A percentile compares a stretch with the other conserved stretches of the same genome.
phyloP scores from a whole-genome alignment of 352 stramenopile genomes.

The Pythium sp. region DNA sequence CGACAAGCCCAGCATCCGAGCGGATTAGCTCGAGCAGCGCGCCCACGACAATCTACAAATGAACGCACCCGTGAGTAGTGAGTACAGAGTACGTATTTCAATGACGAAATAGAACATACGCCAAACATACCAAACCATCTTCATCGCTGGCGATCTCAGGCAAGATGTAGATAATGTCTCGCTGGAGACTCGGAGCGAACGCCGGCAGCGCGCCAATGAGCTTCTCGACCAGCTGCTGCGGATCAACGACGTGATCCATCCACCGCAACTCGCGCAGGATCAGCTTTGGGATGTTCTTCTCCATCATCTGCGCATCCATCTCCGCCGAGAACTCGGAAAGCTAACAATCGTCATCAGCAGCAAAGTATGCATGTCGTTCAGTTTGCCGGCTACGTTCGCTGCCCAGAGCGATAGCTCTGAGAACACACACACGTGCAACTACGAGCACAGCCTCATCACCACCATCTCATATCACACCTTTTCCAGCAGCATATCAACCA shows the following conservation, averaged over 20 bases:
- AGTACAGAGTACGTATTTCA: not conserved
- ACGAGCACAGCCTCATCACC: too few species aligned
- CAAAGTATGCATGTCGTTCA: not conserved
- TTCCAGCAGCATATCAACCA: slow-evolving; percentile 54
- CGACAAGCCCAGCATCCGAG: slow-evolving; percentile 42
- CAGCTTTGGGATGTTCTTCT: slow-evolving; percentile 55
- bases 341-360: slow-evolving; percentile 9
- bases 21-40: slow-evolving; percentile 53
- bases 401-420: not conserved
- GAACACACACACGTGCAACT: not conserved
- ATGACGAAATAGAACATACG: not conserved
- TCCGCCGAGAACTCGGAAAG: slow-evolving; percentile 43
- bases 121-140: slow-evolving; percentile 26
- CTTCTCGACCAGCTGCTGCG: slow-evolving; percentile 46
- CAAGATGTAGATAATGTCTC: slow-evolving; percentile 69
- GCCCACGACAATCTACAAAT: slow-evolving; percentile 38
- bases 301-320: slow-evolving; percentile 34
- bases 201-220: slow-evolving; percentile 42
- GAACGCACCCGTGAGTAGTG: not conserved
- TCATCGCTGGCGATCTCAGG: slow-evolving; percentile 58
- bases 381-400: not conserved
- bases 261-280: slow-evolving; percentile 63
- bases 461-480: slow-evolving; percentile 22
- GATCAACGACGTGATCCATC: slow-evolving; percentile 53
- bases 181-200: slow-evolving; percentile 43